These are phyloP conservation scores for Postia placenta DNA, from an alignment of 768 basidiomycete species.

Conservation along the genomic window DNA sequence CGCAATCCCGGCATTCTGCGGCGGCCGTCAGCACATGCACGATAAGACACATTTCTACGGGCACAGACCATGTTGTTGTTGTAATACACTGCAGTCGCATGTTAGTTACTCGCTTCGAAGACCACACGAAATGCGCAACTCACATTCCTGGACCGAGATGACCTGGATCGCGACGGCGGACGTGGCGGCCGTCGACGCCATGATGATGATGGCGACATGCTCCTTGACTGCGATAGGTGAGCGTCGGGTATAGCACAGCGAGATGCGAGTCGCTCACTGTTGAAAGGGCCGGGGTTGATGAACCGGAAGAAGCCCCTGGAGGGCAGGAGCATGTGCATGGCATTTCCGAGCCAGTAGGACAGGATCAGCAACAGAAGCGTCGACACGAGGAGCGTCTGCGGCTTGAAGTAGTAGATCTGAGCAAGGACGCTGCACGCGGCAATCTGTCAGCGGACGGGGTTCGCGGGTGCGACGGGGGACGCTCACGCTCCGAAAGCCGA, in stretches of 20 bases:
- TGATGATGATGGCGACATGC: conserved; percentile 31
- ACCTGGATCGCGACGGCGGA: conserved; percentile 28
- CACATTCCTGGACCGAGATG: conserved; percentile 27
- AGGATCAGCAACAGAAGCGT: conserved; percentile 47
- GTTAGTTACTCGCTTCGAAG: background rate
- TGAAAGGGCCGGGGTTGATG: conserved; percentile 34
- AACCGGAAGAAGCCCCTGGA: conserved; percentile 23
- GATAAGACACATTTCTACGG: background rate
- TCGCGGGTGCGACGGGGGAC: background rate
- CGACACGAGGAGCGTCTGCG: conserved; percentile 44
- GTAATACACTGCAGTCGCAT: conserved; percentile 31
- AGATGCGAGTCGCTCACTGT: conserved; percentile 20
- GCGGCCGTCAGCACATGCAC: background rate
- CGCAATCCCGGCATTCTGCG: conserved; percentile 15
- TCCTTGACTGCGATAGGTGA: conserved; percentile 24
- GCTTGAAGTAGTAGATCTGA: conserved; percentile 33
- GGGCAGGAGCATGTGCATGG: conserved; percentile 30
- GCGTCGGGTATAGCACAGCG: background rate
- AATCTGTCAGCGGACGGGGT: background rate
- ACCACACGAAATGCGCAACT: conserved; percentile 4
- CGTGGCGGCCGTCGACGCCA: conserved; percentile 28
- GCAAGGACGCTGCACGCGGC: conserved; percentile 21
- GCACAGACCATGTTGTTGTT: conserved; percentile 27
- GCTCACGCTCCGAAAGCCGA: conserved; percentile 47
- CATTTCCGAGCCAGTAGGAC: conserved; percentile 44